Base-by-base conservation (phyloP, 495 filamentous ascomycete species). In the Penicillium pulvis region DNA sequence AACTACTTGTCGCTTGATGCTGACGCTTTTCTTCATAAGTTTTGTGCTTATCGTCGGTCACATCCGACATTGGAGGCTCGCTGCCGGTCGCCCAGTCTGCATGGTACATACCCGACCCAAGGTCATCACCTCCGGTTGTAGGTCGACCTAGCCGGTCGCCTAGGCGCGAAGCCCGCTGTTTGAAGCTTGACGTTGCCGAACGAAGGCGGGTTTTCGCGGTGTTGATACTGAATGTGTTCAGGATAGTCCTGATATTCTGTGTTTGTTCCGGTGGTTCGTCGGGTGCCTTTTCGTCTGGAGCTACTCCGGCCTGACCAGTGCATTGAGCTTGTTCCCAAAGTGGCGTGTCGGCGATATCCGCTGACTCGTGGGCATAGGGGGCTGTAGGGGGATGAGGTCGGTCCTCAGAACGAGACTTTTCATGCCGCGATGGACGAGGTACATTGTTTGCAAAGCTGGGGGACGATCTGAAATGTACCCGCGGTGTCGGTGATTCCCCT, bases 21-120 rank as follows among this genome's bases (percentile, higher is more conserved):
- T 55, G 42, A 23, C 58, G 54, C 30, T 68, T 71, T 44, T 67
- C 58, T 33, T 73, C 65, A 36, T 65, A 61, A 23, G 62, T 66
- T 53, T 73, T 73, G 19, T 71, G 56, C 30, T 71, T 71, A 20
- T 71, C 53, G 45, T 72, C 72, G 8, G 71, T 71, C 16, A 73
- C 43, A 33, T 72, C 67, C 4, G 69, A 69, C 19, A 66, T 24
- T 0, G 72, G 60, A 17, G 55, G 55, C 50, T 63, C 63, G 42
- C 65, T 59, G 1, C 69, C 72, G 1, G 64, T 60, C 9, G 63
- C 69, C 69, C 64, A 73, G 28, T 71, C 70, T 1, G 59, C 41
- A 12, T 66, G 61, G 50, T 72, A 69, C 17, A 57, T 55, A 41
- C 62, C 68, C 17, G 65, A 35, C 16, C 60, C 51, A 7, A 72